A percentile compares a stretch with the other conserved stretches of the same genome.
These are phyloP conservation scores for Phytophthora fragariaefolia DNA, from an alignment of 352 stramenopile genomes.

Conservation along the genomic window DNA sequence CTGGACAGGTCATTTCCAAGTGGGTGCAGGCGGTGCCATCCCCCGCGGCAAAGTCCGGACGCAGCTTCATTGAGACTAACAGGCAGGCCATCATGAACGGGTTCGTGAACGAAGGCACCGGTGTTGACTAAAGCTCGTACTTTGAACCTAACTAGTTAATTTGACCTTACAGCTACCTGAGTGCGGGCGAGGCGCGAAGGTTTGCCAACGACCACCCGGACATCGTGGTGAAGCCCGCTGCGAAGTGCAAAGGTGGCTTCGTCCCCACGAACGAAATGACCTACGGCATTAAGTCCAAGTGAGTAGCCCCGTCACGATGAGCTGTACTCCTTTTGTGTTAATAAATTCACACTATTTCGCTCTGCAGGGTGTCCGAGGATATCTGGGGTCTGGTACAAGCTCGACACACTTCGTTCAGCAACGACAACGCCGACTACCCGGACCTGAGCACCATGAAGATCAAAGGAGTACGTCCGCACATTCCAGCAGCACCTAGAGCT, in stretches of 20 bases:
- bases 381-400: slow-evolving; percentile 76
- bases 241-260: slow-evolving; percentile 64
- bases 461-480: slow-evolving; percentile 62
- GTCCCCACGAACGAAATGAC: slow-evolving; percentile 61
- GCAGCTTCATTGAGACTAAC: slow-evolving; percentile 87
- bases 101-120: slow-evolving; percentile 29
- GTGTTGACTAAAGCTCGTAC: neutral
- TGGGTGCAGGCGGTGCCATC: slow-evolving; percentile 76
- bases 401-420: slow-evolving; percentile 66
- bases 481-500: neutral
- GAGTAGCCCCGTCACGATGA: neutral
- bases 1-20: slow-evolving; percentile 74
- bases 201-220: slow-evolving; percentile 78
- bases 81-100: slow-evolving; percentile 65
- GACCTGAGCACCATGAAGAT: slow-evolving; percentile 83
- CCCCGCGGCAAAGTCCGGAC: slow-evolving; percentile 57
- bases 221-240: slow-evolving; percentile 68
- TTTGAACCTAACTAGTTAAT: neutral
- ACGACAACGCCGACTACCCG: slow-evolving; percentile 75
- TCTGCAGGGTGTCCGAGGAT: slow-evolving; percentile 70
- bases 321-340: neutral
- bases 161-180: slow-evolving; percentile 46
- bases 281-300: slow-evolving; percentile 87
- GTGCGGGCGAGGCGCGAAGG: slow-evolving; percentile 57
- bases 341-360: neutral